Percentiles rank a stretch among this genome's conserved stretches.
Conservation (phyloP, 345 rosid species). For the Hibiscus mutabilis region DNA sequence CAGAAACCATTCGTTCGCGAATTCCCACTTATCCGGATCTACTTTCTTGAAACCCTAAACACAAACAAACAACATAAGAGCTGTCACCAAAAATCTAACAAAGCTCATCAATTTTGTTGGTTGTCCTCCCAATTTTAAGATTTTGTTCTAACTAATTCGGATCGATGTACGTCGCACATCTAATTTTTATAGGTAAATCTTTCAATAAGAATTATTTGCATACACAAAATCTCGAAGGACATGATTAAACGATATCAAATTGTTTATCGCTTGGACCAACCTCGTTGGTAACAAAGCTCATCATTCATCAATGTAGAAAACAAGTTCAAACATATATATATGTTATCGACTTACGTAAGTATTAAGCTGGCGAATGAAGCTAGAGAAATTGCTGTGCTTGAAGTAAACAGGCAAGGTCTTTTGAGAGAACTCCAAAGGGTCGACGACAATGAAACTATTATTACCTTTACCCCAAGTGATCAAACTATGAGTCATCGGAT, state of each 20-base stretch:
- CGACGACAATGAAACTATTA: constrained; percentile 87
- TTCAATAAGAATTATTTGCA: too few species aligned
- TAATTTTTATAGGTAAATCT: too few species aligned
- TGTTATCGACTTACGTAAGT: constrained; percentile 53
- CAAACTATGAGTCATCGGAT: constrained; percentile 60
- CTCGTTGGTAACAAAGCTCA: too few species aligned
- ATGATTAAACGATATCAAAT: too few species aligned
- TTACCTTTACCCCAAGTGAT: constrained; percentile 74
- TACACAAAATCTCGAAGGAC: too few species aligned
- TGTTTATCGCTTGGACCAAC: too few species aligned
- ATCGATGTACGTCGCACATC: too few species aligned
- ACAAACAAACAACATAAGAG: neutral
- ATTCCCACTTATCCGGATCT: constrained; percentile 95
- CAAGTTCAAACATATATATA: neutral
- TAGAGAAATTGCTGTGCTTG: constrained; percentile 96
- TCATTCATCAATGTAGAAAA: neutral
- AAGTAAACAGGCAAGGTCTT: constrained; percentile 77
- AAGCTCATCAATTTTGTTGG: too few species aligned
- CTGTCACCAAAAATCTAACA: too few species aligned
- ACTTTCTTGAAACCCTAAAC: constrained; percentile 85
- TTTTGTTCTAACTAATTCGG: too few species aligned
- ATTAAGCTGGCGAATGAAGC: constrained; percentile 92
- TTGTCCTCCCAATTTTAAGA: too few species aligned
- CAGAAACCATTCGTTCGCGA: constrained; percentile 82
- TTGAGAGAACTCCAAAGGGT: constrained; percentile 80